phyloP scores from a whole-genome alignment of 495 filamentous ascomycete species.

The Trichoderma orchidacearum region DNA sequence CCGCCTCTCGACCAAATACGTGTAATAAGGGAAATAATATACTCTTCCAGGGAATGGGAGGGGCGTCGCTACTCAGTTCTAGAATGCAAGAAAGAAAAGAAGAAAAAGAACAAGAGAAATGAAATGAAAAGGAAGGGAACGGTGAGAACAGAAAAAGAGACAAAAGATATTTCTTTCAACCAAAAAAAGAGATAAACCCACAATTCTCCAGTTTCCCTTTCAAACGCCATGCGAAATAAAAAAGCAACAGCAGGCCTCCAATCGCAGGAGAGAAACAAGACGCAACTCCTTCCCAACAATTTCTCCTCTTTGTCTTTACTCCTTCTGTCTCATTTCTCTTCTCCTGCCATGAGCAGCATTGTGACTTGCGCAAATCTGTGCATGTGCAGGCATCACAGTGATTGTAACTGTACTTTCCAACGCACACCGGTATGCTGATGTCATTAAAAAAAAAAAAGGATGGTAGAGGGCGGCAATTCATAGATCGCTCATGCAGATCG shows the following conservation, averaged over 20 bases:
- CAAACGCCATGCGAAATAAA: neutral
- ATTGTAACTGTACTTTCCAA: neutral
- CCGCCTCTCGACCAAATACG: neutral
- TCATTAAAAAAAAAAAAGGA: neutral
- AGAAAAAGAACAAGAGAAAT: conserved; percentile 2
- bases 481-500: conserved; percentile 9
- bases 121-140: conserved; percentile 2
- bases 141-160: neutral
- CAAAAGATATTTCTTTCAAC: neutral
- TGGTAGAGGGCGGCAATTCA: conserved; percentile 2
- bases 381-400: neutral
- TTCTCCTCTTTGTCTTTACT: neutral
- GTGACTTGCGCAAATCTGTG: neutral
- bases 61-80: neutral
- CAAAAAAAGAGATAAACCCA: conserved; percentile 4
- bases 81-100: conserved; percentile 8
- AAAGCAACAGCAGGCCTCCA: neutral
- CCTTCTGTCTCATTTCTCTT: neutral
- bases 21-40: neutral
- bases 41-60: neutral
- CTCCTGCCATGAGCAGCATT: neutral
- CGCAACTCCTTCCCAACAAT: neutral
- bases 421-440: neutral
- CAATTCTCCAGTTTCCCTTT: neutral
- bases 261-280: conserved; percentile 6